Evolutionary conservation across 2,329 filamentous ascomycete species (phyloP), one percentile per base, ranked within the genome.

Genomic region (Fonsecaea nubica): DNA sequence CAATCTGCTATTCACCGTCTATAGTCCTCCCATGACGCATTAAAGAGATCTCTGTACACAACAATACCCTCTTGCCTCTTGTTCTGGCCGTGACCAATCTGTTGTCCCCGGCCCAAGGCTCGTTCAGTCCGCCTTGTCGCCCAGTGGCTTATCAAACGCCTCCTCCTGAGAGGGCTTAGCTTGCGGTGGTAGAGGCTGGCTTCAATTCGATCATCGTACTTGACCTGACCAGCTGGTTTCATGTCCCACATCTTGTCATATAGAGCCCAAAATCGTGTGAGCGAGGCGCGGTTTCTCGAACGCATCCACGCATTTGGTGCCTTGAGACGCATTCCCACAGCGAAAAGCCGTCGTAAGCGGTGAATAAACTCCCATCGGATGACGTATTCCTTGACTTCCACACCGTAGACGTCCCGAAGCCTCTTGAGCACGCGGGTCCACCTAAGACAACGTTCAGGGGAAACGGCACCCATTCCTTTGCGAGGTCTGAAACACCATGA

Each of bases 401-500:
- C 52, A 32, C 62, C 64, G 62, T 69, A 69, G 3, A 42, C 48
- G 32, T 69, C 69, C 7, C 67, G 60, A 2, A 71, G 58, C 42
- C 38, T 54, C 53, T 69, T 69, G 30, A 71, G 48, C 4, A 71
- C 58, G n/a, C 61, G 63, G 18, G 69, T 69, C 62, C 67, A 68
- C 6, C 65, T 32, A n/a, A 71, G 45, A 54, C 67, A 71, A 13
- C 56, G 68, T 52, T 69, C 60, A 4, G 69, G 58, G 4, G 62
- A 58, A 7, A 65, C 59, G 6, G 40, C 50, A 8, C 40, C 53
- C 57, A 62, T 57, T 10, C 65, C 68, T 21, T 62, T 68, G n/a
- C 55, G 62, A 32, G 65, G 50, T 35, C 60, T 35, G 71, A 86
- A 85, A 1, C 83, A 82, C 83, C 83, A 85, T 54, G 78, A 74